Percentiles rank a stretch among this genome's conserved stretches.
These are phyloP conservation scores for Carex myosuroides DNA, from an alignment of 176 grass and related monocot genomes.

Conservation along the genomic window DNA sequence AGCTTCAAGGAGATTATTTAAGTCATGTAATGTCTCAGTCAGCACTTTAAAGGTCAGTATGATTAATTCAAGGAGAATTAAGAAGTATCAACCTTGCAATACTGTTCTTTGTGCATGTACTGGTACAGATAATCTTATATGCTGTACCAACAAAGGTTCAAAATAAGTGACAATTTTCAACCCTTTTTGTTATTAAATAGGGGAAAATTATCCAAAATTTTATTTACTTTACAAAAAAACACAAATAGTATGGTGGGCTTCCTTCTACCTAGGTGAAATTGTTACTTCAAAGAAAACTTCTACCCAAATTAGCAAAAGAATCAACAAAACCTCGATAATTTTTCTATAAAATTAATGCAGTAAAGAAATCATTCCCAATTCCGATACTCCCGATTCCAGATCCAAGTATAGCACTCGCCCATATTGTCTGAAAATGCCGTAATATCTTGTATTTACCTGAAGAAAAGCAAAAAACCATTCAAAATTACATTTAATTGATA, in stretches of 20 bases:
- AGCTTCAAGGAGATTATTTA: conserved; percentile 55
- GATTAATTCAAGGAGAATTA: background rate
- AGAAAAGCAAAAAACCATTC: conserved; percentile 32
- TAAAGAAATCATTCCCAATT: conserved; percentile 68
- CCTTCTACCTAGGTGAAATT: conserved; percentile 22
- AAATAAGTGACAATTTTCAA: background rate
- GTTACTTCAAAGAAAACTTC: conserved; percentile 9
- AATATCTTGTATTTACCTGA: conserved; percentile 55
- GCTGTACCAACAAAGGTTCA: background rate
- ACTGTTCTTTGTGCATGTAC: background rate
- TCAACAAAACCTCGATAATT: background rate
- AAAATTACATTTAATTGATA: conserved; percentile 24
- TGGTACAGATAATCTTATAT: background rate
- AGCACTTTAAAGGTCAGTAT: conserved; percentile 17
- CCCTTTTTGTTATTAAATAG: background rate
- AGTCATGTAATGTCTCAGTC: conserved; percentile 43
- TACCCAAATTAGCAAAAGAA: background rate
- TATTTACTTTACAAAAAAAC: background rate
- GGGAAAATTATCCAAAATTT: background rate
- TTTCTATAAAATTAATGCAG: conserved; percentile 59
- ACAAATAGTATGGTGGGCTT: background rate
- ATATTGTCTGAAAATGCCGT: conserved; percentile 39
- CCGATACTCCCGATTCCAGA: conserved; percentile 55
- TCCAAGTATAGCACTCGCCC: conserved; percentile 46
- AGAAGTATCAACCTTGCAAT: background rate